Conservation (phyloP, 2,329 filamentous ascomycete species). For the Stylonectria norvegica region DNA sequence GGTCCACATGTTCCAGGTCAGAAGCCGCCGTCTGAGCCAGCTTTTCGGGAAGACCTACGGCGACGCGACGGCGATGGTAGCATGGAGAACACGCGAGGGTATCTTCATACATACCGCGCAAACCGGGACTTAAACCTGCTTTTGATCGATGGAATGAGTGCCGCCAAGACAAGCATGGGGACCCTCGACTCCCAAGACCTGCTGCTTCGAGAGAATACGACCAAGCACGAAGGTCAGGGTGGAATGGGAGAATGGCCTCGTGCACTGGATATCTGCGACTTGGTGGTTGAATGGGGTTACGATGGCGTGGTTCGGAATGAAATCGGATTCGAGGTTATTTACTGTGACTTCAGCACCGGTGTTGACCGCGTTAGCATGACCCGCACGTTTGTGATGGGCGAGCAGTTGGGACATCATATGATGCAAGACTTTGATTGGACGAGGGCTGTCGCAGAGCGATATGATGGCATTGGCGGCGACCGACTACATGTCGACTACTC, state of each 20-base stretch:
- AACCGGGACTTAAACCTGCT: constrained; percentile 56
- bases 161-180: constrained; percentile 61
- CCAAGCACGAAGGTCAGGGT: background rate
- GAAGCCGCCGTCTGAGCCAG: constrained; percentile 1
- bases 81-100: constrained; percentile 42
- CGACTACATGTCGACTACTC: constrained; percentile 46
- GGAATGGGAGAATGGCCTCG: constrained; percentile 47
- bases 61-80: constrained; percentile 8
- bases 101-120: constrained; percentile 64
- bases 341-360: constrained; percentile 57
- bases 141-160: constrained; percentile 68
- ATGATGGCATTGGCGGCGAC: constrained; percentile 42
- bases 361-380: constrained; percentile 36
- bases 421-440: constrained; percentile 39
- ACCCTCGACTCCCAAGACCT: constrained; percentile 66
- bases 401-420: constrained; percentile 12
- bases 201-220: constrained; percentile 48
- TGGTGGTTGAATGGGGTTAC: constrained; percentile 53
- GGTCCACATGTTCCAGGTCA: background rate
- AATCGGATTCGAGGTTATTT: constrained; percentile 66
- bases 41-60: constrained; percentile 10
- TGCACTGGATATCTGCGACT: constrained; percentile 53
- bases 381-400: constrained; percentile 20
- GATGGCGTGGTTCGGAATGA: constrained; percentile 67
- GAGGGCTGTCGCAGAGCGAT: constrained; percentile 41